Conservation (phyloP, 495 filamentous ascomycete species). For the Bombardia bombarda region DNA sequence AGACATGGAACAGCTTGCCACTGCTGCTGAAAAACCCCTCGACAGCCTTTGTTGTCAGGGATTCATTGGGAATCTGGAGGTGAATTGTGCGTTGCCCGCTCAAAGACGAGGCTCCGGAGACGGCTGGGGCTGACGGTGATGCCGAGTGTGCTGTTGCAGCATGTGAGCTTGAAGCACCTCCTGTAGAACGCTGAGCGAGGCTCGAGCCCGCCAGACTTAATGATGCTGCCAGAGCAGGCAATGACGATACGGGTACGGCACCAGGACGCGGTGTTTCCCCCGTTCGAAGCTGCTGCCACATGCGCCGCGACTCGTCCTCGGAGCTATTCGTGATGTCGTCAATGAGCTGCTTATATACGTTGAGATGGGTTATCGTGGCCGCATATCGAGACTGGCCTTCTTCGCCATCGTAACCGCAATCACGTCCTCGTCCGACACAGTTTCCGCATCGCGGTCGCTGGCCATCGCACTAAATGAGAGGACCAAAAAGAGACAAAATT, state of each 20-base stretch:
- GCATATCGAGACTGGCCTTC: slow-evolving; percentile 21
- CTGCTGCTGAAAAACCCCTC: slow-evolving; percentile 22
- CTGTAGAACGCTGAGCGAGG: no score
- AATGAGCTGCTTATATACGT: slow-evolving; percentile 16
- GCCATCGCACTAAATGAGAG: slow-evolving; percentile 27
- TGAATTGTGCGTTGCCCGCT: no score
- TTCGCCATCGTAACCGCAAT: slow-evolving; percentile 22
- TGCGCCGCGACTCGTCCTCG: no score
- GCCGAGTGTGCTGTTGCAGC: no score
- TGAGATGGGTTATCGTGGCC: slow-evolving; percentile 13
- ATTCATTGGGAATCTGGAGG: slow-evolving; percentile 15
- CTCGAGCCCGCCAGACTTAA: not conserved
- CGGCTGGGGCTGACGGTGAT: no score
- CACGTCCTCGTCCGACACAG: slow-evolving; percentile 8
- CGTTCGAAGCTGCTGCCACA: no score
- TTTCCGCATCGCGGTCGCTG: slow-evolving; percentile 17
- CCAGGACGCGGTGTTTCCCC: no score
- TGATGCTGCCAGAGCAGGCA: not conserved
- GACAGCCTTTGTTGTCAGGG: slow-evolving; percentile 12
- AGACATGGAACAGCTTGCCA: slow-evolving; percentile 25
- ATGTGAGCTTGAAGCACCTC: no score
- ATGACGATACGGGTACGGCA: no score
- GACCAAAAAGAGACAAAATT: no score
- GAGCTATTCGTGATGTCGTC: no score
- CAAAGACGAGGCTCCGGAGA: slow-evolving; percentile 3